Percentiles rank a stretch among this genome's conserved stretches.
Evolutionary conservation across 1,139 yeast species (phyloP).

Genomic region (Waltiozyma sp.): DNA sequence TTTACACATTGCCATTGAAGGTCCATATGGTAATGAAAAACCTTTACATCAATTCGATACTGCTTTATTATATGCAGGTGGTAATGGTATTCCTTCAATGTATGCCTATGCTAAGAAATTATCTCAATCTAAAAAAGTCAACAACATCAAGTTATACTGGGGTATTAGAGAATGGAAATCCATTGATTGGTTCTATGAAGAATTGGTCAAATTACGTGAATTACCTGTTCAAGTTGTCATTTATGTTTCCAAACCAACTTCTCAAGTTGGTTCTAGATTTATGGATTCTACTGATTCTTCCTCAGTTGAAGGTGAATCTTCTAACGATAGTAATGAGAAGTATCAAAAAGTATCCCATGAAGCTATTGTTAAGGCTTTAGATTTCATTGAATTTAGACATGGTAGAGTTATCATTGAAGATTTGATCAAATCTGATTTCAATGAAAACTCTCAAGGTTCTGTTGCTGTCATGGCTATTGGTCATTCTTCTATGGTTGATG

Average conservation of each 20-base stretch:
- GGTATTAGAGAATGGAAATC: conserved; percentile 35
- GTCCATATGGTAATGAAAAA: conserved; percentile 46
- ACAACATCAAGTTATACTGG: conserved; percentile 34
- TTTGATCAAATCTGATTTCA: conserved; percentile 27
- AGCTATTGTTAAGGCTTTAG: conserved; percentile 14
- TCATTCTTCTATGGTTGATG: conserved; percentile 44
- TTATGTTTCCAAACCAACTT: conserved; percentile 25
- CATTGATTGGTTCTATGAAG: conserved; percentile 41
- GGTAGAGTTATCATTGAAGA: conserved; percentile 37
- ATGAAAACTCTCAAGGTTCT: conserved; percentile 27
- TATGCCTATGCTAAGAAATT: conserved; percentile 18
- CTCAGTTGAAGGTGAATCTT: conserved; percentile 8
- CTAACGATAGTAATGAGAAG: conserved; percentile 6
- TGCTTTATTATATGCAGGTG: conserved; percentile 47
- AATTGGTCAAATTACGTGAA: conserved; percentile 25
- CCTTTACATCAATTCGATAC: conserved; percentile 44
- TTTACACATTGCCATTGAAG: conserved; percentile 36
- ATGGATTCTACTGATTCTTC: conserved; percentile 5
- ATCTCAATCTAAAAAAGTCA: conserved; percentile 1
- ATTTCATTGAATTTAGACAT: conserved; percentile 30
- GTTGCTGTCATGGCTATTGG: conserved; percentile 39
- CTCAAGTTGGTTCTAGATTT: conserved; percentile 9
- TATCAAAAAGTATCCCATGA: conserved; percentile 6
- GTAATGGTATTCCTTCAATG: conserved; percentile 61
- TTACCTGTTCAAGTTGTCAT: conserved; percentile 27